Evolutionary conservation across 2,329 filamentous ascomycete genomes (phyloP), one percentile per base, ranked within the genome.

Genomic region (Ambrosiella beaveri): DNA sequence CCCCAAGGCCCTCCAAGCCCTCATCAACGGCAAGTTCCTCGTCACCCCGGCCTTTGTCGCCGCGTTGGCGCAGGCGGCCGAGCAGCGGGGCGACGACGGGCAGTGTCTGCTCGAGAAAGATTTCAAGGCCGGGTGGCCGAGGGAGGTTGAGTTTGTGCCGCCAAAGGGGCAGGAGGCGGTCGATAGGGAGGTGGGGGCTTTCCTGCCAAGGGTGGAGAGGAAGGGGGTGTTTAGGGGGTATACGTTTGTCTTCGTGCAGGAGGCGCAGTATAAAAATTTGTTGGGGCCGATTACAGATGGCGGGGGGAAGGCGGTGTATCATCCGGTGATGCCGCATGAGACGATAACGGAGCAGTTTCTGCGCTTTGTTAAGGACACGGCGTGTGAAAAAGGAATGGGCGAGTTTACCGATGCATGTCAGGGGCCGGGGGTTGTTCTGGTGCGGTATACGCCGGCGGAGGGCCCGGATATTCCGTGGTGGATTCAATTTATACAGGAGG

Each of bases 231-330:
- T 98, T 63, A 80, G 86, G 9, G 87, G 86, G 2, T 93, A 90
- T 65, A 91, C 84, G 0, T 96, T 97, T 65, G 75, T 98, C 2
- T 95, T 97, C 65, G 84, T 90, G 63, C 83, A 90, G 57, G 69
- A 78, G 57, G 73, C 73, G 2, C 91, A 97, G 67, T 88, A 83
- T 67, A 80, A 87, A 7, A 88, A 79, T 62, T 73, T 98, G 3
- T 72, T 86, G 49, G 80, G 82, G 0, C 82, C 85, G 0, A 84
- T 98, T 61, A 84, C 82, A 0, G 82, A 82, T 61, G 93, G 86
- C 3, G 81, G 84, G 60, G 93, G 93, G 7, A 97, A 97, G 67
- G 86, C 87, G 1, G 67, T 94, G 5, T 69, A 86, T 3, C 82
- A 77, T 60, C 72, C 81, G 36, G 75, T 89, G 0, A 69, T 75